Percentiles rank a stretch among this genome's conserved stretches.
phyloP scores from a whole-genome alignment of 2,329 filamentous ascomycete species.

The Ophiosphaerella korrae region DNA sequence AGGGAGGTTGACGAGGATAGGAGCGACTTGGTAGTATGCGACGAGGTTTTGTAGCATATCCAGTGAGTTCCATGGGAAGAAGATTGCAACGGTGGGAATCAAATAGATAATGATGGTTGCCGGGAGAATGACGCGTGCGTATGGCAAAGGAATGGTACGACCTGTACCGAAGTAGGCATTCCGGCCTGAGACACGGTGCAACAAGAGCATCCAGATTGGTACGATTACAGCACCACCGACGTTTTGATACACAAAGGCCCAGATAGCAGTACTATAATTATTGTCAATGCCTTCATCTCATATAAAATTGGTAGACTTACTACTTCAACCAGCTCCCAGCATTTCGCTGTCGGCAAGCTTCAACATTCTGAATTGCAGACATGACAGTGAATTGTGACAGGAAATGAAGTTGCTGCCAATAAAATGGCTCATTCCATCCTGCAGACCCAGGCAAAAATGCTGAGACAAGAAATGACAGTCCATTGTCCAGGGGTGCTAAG shows the following conservation, averaged over 20 bases:
- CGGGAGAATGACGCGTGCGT: slow-evolving; percentile 18
- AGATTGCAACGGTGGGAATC: slow-evolving; percentile 17
- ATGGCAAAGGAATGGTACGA: slow-evolving; percentile 15
- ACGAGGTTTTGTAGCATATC: slow-evolving; percentile 9
- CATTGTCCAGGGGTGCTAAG: slow-evolving; percentile 10
- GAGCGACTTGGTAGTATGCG: slow-evolving; percentile 21
- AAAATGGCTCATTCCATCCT: slow-evolving; percentile 16
- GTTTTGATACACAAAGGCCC: slow-evolving; percentile 19
- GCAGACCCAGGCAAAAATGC: slow-evolving; percentile 17
- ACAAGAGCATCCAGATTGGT: slow-evolving; percentile 16
- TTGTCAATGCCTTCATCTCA: neutral
- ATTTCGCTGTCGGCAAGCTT: slow-evolving; percentile 22
- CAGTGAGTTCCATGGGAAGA: slow-evolving; percentile 5
- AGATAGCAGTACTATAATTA: slow-evolving; percentile 10
- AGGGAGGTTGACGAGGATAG: slow-evolving; percentile 18
- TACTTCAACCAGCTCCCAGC: slow-evolving; percentile 22
- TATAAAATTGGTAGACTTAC: slow-evolving; percentile 5
- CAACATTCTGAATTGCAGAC: slow-evolving; percentile 16
- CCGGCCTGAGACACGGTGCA: slow-evolving; percentile 12
- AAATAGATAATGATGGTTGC: slow-evolving; percentile 14
- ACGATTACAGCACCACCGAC: slow-evolving; percentile 17
- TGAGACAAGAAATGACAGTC: slow-evolving; percentile 13
- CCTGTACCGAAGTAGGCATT: slow-evolving; percentile 20
- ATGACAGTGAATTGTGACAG: slow-evolving; percentile 10
- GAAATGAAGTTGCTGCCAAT: slow-evolving; percentile 25